These are phyloP conservation scores for Leccinellum rugosiceps DNA, from an alignment of 768 basidiomycete species.

Conservation along the genomic window DNA sequence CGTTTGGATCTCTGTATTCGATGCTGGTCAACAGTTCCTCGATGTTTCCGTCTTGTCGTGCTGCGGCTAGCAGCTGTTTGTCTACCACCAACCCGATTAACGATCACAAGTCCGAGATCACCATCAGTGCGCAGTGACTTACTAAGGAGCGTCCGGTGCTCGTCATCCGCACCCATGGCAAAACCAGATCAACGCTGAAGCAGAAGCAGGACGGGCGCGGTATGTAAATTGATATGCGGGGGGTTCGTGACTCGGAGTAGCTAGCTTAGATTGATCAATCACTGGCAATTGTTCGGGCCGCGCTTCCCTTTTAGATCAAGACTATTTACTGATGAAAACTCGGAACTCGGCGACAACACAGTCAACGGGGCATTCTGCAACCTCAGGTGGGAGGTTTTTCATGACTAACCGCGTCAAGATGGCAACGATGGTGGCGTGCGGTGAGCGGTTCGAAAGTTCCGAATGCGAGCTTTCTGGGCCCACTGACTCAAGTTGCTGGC, in stretches of 20 bases:
- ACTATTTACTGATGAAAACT: too few species aligned
- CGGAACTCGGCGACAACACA: too few species aligned
- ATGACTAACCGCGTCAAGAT: too few species aligned
- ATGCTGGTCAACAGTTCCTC: constrained; percentile 22
- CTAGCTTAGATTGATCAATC: not conserved
- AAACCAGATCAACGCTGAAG: not conserved
- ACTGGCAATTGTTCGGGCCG: not conserved
- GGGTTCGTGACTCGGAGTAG: too few species aligned
- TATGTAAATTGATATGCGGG: not conserved
- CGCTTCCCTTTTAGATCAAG: not conserved
- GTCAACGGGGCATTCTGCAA: too few species aligned
- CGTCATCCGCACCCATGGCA: constrained; percentile 15
- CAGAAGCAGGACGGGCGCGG: not conserved
- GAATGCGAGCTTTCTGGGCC: too few species aligned
- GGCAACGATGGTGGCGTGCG: too few species aligned
- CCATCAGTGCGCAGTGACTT: not conserved
- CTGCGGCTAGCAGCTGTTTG: constrained; percentile 22
- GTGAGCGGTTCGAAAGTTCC: too few species aligned
- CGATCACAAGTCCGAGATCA: not conserved
- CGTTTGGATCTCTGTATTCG: constrained; percentile 19
- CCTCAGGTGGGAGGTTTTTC: too few species aligned
- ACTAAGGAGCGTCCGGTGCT: constrained; percentile 21
- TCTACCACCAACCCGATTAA: constrained; percentile 13
- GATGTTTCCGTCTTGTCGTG: constrained; percentile 23
- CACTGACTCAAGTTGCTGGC: too few species aligned